Base-by-base conservation (phyloP, 2,329 filamentous ascomycete species). In the Periconia digitata region DNA sequence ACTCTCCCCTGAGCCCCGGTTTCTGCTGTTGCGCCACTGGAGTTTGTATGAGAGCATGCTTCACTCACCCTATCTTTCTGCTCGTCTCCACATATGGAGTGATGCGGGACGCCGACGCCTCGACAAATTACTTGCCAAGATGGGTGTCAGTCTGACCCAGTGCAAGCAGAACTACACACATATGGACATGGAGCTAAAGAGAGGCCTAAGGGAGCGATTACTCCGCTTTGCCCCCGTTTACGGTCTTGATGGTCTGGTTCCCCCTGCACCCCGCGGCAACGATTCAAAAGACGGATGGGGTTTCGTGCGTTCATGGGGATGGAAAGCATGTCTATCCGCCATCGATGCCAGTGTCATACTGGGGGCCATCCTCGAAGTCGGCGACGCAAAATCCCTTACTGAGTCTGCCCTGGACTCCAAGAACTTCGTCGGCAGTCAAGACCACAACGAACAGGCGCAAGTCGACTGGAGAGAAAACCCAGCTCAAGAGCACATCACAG, bases 31-130 rank as follows among this genome's bases (percentile, higher is more conserved):
- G 44, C 81, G 94, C 27, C 94, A 99, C 69, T 99, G 94, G 94
- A 96, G 90, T 59, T 78, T 99, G 13, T 97, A 97, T 71, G 94
- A 99, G 65, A 96, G 91, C 69, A 97, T 99, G 94, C 80, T 97
- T 12, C 94, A 99, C 70, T 96, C 92, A 0, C 92, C 92, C 0
- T 97, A 96, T 64, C 82, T 99, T 4, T 92, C 95, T 50, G 90
- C 92, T 3, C 84, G 90, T 24, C 80, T 99, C 39, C 92, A 95
- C 71, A 91, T 96, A 40, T 99, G 94, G 92, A 95, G 86, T 51
- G 94, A 97, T 53, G 83, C 82, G 43, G 94, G 94, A 3, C 81
- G 89, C 44, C 95, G 95, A 69, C 84, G 92, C 43, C 77, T 99
- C 17, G 90, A 96, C 71, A 97, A 97, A 67, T 81, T 99, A 0